A percentile compares a stretch with the other conserved stretches of the same genome.
Evolutionary conservation across 2,329 filamentous ascomycete species (phyloP).

Genomic region (Xylariales sp.): DNA sequence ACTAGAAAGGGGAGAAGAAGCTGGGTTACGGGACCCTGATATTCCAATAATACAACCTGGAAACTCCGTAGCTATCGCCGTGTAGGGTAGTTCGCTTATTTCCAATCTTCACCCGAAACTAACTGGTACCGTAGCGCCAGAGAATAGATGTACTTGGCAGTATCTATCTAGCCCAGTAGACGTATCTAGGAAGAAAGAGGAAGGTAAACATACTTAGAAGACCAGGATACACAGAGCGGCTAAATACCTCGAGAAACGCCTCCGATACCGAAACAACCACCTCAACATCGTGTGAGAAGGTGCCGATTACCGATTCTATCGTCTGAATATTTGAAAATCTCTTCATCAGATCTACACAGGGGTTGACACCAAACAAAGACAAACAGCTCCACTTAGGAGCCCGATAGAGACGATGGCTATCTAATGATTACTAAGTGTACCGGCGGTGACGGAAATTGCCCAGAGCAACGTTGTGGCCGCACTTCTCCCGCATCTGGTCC

Average conservation of each 20-base stretch:
- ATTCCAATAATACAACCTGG: background rate
- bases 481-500: slow-evolving; percentile 20
- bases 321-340: slow-evolving; percentile 24
- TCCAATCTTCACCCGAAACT: slow-evolving; percentile 7
- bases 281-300: slow-evolving; percentile 10
- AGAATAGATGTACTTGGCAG: slow-evolving; percentile 9
- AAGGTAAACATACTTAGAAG: slow-evolving; percentile 17
- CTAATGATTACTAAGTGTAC: background rate
- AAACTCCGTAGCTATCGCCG: background rate
- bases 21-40: background rate
- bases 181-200: slow-evolving; percentile 24
- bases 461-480: slow-evolving; percentile 1
- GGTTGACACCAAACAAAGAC: slow-evolving; percentile 11
- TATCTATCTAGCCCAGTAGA: background rate
- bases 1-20: slow-evolving; percentile 6
- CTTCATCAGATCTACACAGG: slow-evolving; percentile 24
- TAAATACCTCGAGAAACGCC: slow-evolving; percentile 6
- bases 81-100: background rate
- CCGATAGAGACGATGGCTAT: background rate
- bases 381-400: slow-evolving; percentile 14
- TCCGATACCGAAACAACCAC: slow-evolving; percentile 25
- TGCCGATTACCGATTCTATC: slow-evolving; percentile 24
- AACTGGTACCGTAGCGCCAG: background rate
- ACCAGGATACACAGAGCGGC: slow-evolving; percentile 11
- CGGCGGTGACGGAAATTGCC: slow-evolving; percentile 13